Base-by-base conservation (phyloP, 371 early-diverging fungal genomes). In the Amoeboaphelidium protococcarum region DNA sequence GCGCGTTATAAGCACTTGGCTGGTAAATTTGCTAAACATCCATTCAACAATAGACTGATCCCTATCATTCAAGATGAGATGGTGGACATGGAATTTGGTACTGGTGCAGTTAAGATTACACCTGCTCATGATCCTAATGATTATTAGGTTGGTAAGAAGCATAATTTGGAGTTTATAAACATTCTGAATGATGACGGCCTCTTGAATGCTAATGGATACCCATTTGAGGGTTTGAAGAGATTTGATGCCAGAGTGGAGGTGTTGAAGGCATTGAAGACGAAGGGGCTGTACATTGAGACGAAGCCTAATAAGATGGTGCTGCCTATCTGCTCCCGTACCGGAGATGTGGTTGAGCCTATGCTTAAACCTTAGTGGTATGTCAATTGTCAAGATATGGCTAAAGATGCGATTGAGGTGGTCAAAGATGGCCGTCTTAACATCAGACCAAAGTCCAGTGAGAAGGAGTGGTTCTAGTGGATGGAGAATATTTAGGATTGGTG, bases 311-410 rank as follows among this genome's bases (percentile, higher is more conserved):
- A 82, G 41, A 95, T 96, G 88, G 68, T 67, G 24, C 70, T 99
- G 4, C 99, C 99, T 31, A 66, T 86, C 27, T 86, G 89, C 49
- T 59, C 66, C 52, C 80, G 92, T 61, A 86, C 95, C 26, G 78
- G 80, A 25, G 97, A 98, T 67, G 67, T 99, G 25, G 85, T 98
- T 45, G 99, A 99, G 66, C 98, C 98, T n/a, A 55, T 88, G 52
- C 71, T 98, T 74, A 91, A 91, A 69, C 92, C 94, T 44, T 98
- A 99, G 65, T 99, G 99, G 99, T 99, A 87, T 83, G 80, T 94
- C 47, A 72, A 77, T 63, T 92, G 91, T 72, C 61, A 82, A 56
- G 74, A 66, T 41, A 85, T 98, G 78, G 97, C 98, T 20, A 63
- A 67, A 27, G 73, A 69, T 2, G 88, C 95, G 25, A 71, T 83